These are phyloP conservation scores for Talaromyces proteolyticus DNA, from an alignment of 495 filamentous ascomycete genomes.

Conservation along the genomic window DNA sequence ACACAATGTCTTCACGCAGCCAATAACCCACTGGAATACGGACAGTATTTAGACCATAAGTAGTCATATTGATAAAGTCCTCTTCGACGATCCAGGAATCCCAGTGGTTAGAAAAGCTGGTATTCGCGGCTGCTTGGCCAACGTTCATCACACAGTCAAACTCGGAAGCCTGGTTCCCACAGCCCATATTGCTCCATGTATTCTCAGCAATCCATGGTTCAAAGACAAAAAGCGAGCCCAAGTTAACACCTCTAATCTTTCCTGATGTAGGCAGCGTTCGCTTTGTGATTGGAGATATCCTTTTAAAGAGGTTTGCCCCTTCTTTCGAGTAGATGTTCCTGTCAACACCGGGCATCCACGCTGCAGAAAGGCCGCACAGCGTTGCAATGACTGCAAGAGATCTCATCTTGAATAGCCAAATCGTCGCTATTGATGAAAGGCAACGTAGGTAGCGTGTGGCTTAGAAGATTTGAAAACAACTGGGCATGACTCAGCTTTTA, in stretches of 20 bases:
- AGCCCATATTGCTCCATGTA: slow-evolving; percentile 51
- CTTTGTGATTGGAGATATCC: slow-evolving; percentile 4
- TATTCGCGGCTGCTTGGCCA: slow-evolving; percentile 48
- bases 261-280: slow-evolving; percentile 11
- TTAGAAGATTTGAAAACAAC: no score
- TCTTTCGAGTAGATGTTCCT: slow-evolving; percentile 17
- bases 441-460: no score
- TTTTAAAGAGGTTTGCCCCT: slow-evolving; percentile 23
- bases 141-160: slow-evolving; percentile 51
- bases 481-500: no score
- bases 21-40: slow-evolving; percentile 61
- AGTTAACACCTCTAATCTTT: slow-evolving; percentile 57
- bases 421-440: no score
- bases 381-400: slow-evolving; percentile 4
- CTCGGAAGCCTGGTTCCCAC: slow-evolving; percentile 42
- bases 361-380: slow-evolving; percentile 10
- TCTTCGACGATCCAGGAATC: slow-evolving; percentile 48
- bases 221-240: slow-evolving; percentile 53
- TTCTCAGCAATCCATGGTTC: slow-evolving; percentile 52
- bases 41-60: slow-evolving; percentile 54
- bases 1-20: slow-evolving; percentile 53
- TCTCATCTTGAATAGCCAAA: not conserved
- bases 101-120: slow-evolving; percentile 53
- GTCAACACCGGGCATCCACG: slow-evolving; percentile 28
- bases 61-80: slow-evolving; percentile 48